phyloP scores from a whole-genome alignment of 2,329 filamentous ascomycete genomes.

The Scytalidium sp. region DNA sequence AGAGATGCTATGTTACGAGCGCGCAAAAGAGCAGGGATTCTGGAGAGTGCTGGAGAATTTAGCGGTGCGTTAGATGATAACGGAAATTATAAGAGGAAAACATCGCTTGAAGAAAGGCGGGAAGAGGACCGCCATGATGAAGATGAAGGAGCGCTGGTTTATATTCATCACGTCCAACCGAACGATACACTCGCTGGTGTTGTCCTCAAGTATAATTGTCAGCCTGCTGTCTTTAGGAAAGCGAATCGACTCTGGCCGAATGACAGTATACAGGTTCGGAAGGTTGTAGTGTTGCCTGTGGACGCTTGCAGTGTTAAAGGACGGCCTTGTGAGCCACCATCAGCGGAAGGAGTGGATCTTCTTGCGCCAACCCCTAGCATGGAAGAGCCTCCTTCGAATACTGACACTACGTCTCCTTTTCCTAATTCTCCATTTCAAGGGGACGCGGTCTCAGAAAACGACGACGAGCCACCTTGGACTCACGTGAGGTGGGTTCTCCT shows the following conservation, averaged over 20 bases:
- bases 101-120: slow-evolving; percentile 22
- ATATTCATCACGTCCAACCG: slow-evolving; percentile 80
- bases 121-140: slow-evolving; percentile 40
- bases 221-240: slow-evolving; percentile 77
- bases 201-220: slow-evolving; percentile 85
- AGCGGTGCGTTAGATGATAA: slow-evolving; percentile 55
- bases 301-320: slow-evolving; percentile 87
- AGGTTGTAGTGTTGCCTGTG: slow-evolving; percentile 79
- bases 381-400: slow-evolving; percentile 24
- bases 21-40: slow-evolving; percentile 54
- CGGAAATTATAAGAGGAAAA: slow-evolving; percentile 30
- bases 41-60: slow-evolving; percentile 60
- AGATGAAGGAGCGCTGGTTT: slow-evolving; percentile 77
- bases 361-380: slow-evolving; percentile 46
- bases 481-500: slow-evolving; percentile 89
- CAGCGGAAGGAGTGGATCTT: slow-evolving; percentile 43
- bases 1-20: slow-evolving; percentile 53
- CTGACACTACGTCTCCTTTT: slow-evolving; percentile 6
- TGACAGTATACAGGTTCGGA: slow-evolving; percentile 82
- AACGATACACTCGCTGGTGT: slow-evolving; percentile 89
- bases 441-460: slow-evolving; percentile 30
- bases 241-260: slow-evolving; percentile 94
- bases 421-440: slow-evolving; percentile 20
- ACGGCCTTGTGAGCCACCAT: slow-evolving; percentile 57
- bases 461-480: slow-evolving; percentile 70